Percentiles rank a stretch among this genome's conserved stretches.
Evolutionary conservation across 164 flowering plant species (phyloP).

Genomic region (Chimonanthus praecox): DNA sequence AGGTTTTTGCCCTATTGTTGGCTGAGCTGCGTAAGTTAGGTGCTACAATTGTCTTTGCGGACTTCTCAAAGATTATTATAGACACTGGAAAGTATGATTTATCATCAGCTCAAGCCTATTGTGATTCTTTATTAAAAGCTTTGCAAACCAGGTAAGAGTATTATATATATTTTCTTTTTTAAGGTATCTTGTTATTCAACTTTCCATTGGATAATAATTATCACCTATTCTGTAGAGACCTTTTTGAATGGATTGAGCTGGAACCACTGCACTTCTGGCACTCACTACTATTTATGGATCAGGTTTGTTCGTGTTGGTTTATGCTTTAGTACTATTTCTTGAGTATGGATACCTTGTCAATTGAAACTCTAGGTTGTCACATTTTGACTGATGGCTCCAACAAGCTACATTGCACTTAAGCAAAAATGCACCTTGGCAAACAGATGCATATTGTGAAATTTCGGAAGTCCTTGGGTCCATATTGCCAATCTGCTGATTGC

Average conservation of each 20-base stretch:
- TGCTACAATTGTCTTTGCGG: constrained; percentile 77
- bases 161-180: not conserved
- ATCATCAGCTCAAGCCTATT: constrained; percentile 80
- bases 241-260: constrained; percentile 97
- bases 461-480: no score
- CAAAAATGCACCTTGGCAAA: no score
- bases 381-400: no score
- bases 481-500: no score
- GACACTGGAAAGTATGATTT: constrained; percentile 88
- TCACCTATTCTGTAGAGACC: constrained; percentile 45
- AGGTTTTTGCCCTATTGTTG: constrained; percentile 83
- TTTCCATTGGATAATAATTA: not conserved
- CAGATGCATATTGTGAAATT: no score
- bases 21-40: constrained; percentile 93
- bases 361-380: no score
- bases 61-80: constrained; percentile 79
- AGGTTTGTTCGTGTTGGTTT: constrained; percentile 37
- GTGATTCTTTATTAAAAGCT: constrained; percentile 80
- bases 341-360: not conserved
- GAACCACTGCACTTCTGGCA: constrained; percentile 87
- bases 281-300: constrained; percentile 93
- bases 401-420: no score
- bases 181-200: not conserved
- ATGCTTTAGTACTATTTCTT: not conserved
- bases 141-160: constrained; percentile 58